Evolutionary conservation across 805 yeast genomes (phyloP).

Genomic region (Kluyveromyces siamensis): DNA sequence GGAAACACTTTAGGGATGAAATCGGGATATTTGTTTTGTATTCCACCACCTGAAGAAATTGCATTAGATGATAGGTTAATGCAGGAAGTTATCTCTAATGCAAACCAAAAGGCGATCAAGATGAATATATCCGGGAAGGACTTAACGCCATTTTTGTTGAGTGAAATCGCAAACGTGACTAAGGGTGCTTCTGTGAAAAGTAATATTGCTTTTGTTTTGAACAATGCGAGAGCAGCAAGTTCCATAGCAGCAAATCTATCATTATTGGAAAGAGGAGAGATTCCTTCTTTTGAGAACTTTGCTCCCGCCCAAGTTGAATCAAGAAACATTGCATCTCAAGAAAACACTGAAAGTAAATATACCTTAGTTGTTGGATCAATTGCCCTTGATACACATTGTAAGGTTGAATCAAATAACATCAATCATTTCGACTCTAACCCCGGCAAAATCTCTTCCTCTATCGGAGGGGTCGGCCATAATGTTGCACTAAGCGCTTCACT

Average conservation of each 20-base stretch:
- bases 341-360: conserved; percentile 3
- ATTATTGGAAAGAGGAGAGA: conserved; percentile 12
- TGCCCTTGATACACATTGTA: conserved; percentile 64
- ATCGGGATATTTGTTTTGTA: conserved; percentile 70
- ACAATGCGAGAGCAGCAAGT: conserved; percentile 65
- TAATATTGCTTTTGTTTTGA: conserved; percentile 66
- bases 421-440: conserved; percentile 63
- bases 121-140: conserved; percentile 58
- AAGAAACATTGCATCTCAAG: not conserved
- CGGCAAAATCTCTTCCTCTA: conserved; percentile 42
- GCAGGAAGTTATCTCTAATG: conserved; percentile 45
- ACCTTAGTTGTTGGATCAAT: conserved; percentile 61
- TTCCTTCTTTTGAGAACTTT: not conserved
- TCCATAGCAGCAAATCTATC: conserved; percentile 51
- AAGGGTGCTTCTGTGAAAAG: conserved; percentile 60
- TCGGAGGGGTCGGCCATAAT: conserved; percentile 85
- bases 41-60: conserved; percentile 64
- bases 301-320: not conserved
- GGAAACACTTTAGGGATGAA: conserved; percentile 41
- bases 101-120: conserved; percentile 45
- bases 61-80: conserved; percentile 52
- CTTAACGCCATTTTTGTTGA: conserved; percentile 68
- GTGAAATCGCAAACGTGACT: conserved; percentile 57
- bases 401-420: conserved; percentile 27
- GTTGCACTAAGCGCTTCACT: conserved; percentile 56